A percentile compares a stretch with the other conserved stretches of the same genome.
phyloP scores from a whole-genome alignment of 2,329 filamentous ascomycete species.

The Trichophyton verrucosum region DNA sequence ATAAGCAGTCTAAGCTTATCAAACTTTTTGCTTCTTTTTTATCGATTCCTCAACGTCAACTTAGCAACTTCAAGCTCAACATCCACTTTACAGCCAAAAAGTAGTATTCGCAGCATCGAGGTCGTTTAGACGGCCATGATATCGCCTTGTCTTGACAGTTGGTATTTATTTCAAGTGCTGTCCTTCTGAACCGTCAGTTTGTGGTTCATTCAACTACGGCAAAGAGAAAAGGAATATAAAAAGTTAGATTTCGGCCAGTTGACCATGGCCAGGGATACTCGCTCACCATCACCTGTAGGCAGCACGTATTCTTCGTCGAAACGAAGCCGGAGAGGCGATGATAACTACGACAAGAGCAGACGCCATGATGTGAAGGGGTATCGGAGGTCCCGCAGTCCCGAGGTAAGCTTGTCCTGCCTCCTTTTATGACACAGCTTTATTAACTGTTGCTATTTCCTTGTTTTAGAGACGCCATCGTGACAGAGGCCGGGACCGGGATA shows the following conservation, averaged over 20 bases:
- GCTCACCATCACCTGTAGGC: slow-evolving; percentile 92
- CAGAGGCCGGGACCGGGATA: slow-evolving; percentile 40
- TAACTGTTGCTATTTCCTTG: slow-evolving; percentile 30
- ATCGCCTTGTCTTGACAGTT: neutral
- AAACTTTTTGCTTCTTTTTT: neutral
- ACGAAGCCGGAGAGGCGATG: slow-evolving; percentile 44
- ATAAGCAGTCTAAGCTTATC: neutral
- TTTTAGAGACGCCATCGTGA: slow-evolving; percentile 45
- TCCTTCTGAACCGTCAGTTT: neutral
- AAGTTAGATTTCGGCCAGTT: slow-evolving; percentile 35
- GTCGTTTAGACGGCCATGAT: neutral
- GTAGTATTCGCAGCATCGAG: neutral
- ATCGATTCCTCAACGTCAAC: neutral
- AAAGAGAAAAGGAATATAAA: slow-evolving; percentile 4
- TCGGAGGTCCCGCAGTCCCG: slow-evolving; percentile 37
- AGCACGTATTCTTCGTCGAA: slow-evolving; percentile 64
- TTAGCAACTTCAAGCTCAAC: neutral
- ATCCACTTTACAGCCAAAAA: neutral
- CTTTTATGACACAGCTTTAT: neutral
- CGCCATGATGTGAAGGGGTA: slow-evolving; percentile 39
- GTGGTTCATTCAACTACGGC: neutral
- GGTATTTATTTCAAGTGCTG: neutral
- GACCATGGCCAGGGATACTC: slow-evolving; percentile 50
- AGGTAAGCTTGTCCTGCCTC: slow-evolving; percentile 26
- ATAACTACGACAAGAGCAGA: slow-evolving; percentile 40